These are phyloP conservation scores for Volvox reticuliferus DNA, from an alignment of 139 green algal species.

Conservation along the genomic window DNA sequence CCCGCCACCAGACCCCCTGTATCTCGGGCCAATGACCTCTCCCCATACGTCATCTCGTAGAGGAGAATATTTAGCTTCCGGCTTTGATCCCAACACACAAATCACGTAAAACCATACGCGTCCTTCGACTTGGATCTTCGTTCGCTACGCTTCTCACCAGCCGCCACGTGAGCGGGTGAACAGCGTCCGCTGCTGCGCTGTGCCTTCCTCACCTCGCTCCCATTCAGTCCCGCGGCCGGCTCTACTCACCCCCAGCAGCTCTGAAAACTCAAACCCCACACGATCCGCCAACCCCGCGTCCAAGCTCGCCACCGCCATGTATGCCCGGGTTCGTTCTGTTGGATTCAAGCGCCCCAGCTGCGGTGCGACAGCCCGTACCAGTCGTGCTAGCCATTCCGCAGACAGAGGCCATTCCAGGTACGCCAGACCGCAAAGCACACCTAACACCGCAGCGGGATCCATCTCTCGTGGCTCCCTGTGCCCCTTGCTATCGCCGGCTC, in stretches of 20 bases:
- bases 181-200: constrained; percentile 37
- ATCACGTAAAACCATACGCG: too few species aligned
- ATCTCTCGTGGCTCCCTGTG: not conserved
- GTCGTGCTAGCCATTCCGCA: constrained; percentile 8
- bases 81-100: too few species aligned
- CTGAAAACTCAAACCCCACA: constrained; percentile 7
- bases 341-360: not conserved
- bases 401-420: constrained; percentile 2
- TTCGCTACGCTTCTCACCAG: not conserved
- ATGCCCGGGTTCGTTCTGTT: not conserved
- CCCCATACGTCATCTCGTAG: too few species aligned
- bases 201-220: constrained; percentile 1
- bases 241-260: not conserved
- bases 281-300: constrained; percentile 29
- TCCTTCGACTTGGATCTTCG: too few species aligned
- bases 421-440: constrained; percentile 10
- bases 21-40: too few species aligned
- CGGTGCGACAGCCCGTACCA: not conserved
- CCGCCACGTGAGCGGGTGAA: constrained; percentile 20
- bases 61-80: too few species aligned
- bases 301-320: constrained; percentile 21
- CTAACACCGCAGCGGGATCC: not conserved
- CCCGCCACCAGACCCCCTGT: too few species aligned
- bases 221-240: not conserved
- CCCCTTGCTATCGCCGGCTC: not conserved